Conservation (phyloP, 768 basidiomycete species). For the Chalciporus piperatus region DNA sequence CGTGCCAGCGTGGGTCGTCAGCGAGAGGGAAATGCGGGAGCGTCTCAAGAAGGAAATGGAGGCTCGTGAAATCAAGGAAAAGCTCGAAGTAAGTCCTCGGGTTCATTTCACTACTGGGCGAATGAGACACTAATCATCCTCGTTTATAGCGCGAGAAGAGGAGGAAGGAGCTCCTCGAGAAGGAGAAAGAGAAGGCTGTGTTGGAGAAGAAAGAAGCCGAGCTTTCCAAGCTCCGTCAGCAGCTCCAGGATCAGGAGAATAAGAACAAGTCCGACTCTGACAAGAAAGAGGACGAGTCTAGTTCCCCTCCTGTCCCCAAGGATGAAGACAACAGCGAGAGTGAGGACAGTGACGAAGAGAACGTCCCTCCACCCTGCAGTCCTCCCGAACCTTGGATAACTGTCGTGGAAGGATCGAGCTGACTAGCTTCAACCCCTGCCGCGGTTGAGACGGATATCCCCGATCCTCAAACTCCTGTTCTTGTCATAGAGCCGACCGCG, state of each 20-base stretch:
- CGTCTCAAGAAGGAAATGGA: constrained; percentile 73
- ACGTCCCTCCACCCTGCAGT: constrained; percentile 32
- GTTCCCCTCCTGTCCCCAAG: constrained; percentile 11
- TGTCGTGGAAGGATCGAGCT: constrained; percentile 28
- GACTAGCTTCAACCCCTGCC: constrained; percentile 26
- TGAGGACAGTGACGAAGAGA: constrained; percentile 43
- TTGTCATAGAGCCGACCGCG: constrained; percentile 27
- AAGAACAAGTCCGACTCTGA: constrained; percentile 44
- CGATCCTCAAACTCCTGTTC: constrained; percentile 12
- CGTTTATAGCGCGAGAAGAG: constrained; percentile 41
- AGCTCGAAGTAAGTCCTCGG: constrained; percentile 53
- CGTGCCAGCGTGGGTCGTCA: constrained; percentile 67
- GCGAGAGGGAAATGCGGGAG: constrained; percentile 74
- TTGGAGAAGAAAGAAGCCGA: constrained; percentile 65
- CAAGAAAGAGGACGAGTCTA: constrained; percentile 40
- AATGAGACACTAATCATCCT: constrained; percentile 7
- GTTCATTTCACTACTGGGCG: background rate
- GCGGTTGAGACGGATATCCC: constrained; percentile 16
- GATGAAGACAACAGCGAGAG: constrained; percentile 33
- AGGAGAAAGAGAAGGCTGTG: constrained; percentile 59
- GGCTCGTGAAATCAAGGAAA: constrained; percentile 64
- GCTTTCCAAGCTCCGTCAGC: constrained; percentile 49
- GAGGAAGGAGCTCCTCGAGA: constrained; percentile 41
- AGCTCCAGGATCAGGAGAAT: constrained; percentile 53
- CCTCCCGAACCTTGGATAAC: constrained; percentile 31